phyloP scores from a whole-genome alignment of 768 basidiomycete species.

The Agrocybe praecox region DNA sequence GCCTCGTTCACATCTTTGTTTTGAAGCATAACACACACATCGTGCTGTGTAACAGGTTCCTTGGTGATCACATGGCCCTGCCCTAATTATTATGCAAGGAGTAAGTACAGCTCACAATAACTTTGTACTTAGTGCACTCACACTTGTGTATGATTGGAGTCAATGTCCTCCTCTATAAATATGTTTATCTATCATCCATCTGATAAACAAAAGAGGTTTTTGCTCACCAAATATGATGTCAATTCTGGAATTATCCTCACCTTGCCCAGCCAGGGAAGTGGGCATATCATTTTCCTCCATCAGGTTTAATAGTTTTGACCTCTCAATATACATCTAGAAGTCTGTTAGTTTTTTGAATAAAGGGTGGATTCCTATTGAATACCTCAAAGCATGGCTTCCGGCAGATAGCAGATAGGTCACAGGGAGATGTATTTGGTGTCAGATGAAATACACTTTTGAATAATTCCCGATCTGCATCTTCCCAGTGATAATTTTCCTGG shows the following conservation, averaged over 20 bases:
- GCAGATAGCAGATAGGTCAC: conserved; percentile 50
- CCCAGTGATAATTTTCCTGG: conserved; percentile 27
- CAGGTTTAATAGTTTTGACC: conserved; percentile 1
- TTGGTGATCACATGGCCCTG: conserved; percentile 44
- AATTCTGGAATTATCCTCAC: neutral
- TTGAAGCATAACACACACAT: conserved; percentile 42
- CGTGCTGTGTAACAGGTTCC: conserved; percentile 43
- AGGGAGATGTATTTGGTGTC: conserved; percentile 48
- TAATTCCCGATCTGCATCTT: conserved; percentile 22
- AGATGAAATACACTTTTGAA: conserved; percentile 41
- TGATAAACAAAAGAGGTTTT: too few species aligned
- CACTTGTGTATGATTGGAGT: neutral
- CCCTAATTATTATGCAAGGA: conserved; percentile 19
- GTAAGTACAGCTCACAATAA: too few species aligned
- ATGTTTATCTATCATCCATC: too few species aligned
- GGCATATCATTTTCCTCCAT: neutral
- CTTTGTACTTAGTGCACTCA: neutral
- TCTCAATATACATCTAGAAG: conserved; percentile 22
- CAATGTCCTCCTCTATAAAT: too few species aligned
- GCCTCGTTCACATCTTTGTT: conserved; percentile 45
- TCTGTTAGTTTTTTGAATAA: too few species aligned
- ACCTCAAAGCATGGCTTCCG: conserved; percentile 52
- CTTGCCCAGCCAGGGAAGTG: neutral
- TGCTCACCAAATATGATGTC: neutral
- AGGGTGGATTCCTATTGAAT: conserved; percentile 6